Evolutionary conservation across 257 asterid genomes (phyloP).

Genomic region (Orobanche coerulescens): DNA sequence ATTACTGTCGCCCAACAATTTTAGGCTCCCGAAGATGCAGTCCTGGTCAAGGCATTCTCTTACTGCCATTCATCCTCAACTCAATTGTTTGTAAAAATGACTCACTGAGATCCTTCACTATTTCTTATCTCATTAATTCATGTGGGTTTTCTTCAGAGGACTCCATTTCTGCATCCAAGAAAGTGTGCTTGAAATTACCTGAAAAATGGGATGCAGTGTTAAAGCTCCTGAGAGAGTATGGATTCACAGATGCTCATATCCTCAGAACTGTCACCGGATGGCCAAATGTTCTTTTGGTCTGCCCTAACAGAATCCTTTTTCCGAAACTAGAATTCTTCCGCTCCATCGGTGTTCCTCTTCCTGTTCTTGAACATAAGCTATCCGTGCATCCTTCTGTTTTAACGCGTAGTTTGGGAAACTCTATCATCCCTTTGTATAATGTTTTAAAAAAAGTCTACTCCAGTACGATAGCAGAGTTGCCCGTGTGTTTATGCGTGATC

Average conservation of each 20-base stretch:
- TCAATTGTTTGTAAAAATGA: not conserved
- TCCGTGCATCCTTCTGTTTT: not conserved
- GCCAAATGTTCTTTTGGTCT: constrained; percentile 2
- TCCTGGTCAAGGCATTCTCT: no score
- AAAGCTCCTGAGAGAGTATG: constrained; percentile 16
- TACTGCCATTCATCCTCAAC: no score
- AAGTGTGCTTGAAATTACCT: constrained; percentile 4
- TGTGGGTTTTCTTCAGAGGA: constrained; percentile 23
- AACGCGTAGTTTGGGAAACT: constrained; percentile 6
- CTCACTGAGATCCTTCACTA: constrained; percentile 4
- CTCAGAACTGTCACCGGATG: constrained; percentile 3
- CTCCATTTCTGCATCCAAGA: constrained; percentile 8
- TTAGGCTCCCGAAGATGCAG: no score
- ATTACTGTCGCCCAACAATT: no score
- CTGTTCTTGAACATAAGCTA: not conserved
- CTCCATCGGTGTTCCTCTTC: constrained; percentile 22
- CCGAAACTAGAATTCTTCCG: constrained; percentile 30
- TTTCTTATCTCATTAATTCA: constrained; percentile 18
- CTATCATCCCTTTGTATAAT: constrained; percentile 22
- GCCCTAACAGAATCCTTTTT: constrained; percentile 15
- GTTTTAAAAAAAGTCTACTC: constrained; percentile 15
- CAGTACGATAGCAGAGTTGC: not conserved
- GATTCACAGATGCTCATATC: constrained; percentile 20
- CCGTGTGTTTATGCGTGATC: not conserved
- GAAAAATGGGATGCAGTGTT: constrained; percentile 2